These are phyloP conservation scores for Seiridium unicorne DNA, from an alignment of 2,329 filamentous ascomycete species.

Conservation along the genomic window DNA sequence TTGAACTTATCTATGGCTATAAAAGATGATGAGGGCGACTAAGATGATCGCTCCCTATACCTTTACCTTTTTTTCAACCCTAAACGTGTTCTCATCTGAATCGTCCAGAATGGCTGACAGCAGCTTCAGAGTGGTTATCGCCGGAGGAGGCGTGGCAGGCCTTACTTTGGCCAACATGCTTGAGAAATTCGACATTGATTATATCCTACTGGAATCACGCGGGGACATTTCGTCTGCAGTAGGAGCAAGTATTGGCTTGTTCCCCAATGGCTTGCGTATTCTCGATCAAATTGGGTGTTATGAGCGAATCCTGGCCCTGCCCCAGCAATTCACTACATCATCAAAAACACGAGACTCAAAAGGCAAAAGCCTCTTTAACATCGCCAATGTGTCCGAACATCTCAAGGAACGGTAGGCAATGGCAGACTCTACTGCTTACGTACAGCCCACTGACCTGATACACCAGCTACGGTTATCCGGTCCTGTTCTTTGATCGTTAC, in stretches of 20 bases:
- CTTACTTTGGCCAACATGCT: constrained; percentile 44
- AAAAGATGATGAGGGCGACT: no score
- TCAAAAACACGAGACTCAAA: constrained; percentile 3
- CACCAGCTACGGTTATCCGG: constrained; percentile 28
- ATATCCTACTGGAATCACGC: constrained; percentile 44
- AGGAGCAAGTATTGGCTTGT: constrained; percentile 46
- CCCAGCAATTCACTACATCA: not conserved
- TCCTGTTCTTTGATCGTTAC: constrained; percentile 34
- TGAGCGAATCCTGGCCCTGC: constrained; percentile 17
- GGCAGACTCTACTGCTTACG: no score
- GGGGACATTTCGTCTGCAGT: constrained; percentile 38
- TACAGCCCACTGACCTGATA: not conserved
- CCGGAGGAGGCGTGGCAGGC: constrained; percentile 46
- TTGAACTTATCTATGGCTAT: no score
- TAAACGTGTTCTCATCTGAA: not conserved
- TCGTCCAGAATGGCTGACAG: not conserved
- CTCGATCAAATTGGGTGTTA: constrained; percentile 48
- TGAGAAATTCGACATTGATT: constrained; percentile 43
- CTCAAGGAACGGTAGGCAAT: constrained; percentile 2
- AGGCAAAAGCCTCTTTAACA: constrained; percentile 13
- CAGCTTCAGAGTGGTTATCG: constrained; percentile 36
- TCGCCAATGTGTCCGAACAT: not conserved
- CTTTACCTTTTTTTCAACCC: no score
- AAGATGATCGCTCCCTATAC: no score
- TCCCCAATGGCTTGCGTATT: constrained; percentile 40